These are phyloP conservation scores for Xylariaceae sp. DNA, from an alignment of 2,329 filamentous ascomycete species.

Conservation along the genomic window DNA sequence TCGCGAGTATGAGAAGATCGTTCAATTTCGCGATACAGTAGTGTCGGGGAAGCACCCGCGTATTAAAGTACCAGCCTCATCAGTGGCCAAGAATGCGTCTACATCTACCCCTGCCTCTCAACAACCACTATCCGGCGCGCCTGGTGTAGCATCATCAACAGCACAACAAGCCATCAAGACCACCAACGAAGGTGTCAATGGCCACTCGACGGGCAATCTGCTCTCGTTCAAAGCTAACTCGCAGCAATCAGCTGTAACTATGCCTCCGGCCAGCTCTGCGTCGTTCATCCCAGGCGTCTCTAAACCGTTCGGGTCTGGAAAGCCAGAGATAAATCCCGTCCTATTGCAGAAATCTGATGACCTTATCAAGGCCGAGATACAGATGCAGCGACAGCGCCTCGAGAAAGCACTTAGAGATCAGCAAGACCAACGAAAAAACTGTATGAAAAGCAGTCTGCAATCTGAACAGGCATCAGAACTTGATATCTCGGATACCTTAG, in stretches of 20 bases:
- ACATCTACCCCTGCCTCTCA: slow-evolving; percentile 20
- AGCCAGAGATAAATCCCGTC: slow-evolving; percentile 72
- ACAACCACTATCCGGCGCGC: slow-evolving; percentile 20
- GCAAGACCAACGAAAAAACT: slow-evolving; percentile 55
- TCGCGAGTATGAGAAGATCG: slow-evolving; percentile 70
- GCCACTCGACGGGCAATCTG: slow-evolving; percentile 29
- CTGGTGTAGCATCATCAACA: slow-evolving; percentile 21
- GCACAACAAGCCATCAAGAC: slow-evolving; percentile 17
- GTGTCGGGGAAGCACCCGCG: slow-evolving; percentile 68
- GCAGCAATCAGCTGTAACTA: slow-evolving; percentile 31
- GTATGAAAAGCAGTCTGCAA: slow-evolving; percentile 39
- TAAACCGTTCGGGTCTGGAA: slow-evolving; percentile 42
- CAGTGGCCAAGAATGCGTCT: slow-evolving; percentile 23
- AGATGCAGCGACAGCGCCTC: slow-evolving; percentile 72
- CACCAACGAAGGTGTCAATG: slow-evolving; percentile 24
- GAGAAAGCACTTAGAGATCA: slow-evolving; percentile 75
- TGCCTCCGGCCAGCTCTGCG: slow-evolving; percentile 21
- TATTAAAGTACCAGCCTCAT: slow-evolving; percentile 47
- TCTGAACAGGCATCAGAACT: slow-evolving; percentile 56
- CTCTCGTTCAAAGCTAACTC: slow-evolving; percentile 35
- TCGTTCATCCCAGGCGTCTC: slow-evolving; percentile 34
- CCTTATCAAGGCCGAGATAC: slow-evolving; percentile 73
- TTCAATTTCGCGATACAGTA: slow-evolving; percentile 74
- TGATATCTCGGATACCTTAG: slow-evolving; percentile 66
- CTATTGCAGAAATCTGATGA: slow-evolving; percentile 82